phyloP scores from a whole-genome alignment of 2,329 filamentous ascomycete genomes.

The Clarireedia homoeocarpa region DNA sequence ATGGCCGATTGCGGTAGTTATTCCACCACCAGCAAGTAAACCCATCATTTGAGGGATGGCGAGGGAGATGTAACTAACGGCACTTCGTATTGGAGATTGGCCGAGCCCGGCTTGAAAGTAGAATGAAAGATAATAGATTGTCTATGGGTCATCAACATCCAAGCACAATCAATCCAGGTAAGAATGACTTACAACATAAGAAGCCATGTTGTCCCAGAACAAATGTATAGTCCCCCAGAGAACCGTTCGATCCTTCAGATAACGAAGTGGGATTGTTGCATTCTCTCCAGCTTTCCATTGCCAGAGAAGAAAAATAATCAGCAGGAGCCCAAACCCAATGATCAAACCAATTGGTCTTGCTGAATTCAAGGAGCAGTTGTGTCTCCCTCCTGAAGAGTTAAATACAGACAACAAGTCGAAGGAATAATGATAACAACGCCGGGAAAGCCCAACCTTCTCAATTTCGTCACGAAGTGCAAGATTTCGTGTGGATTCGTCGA shows the following conservation, averaged over 20 bases:
- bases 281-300: constrained; percentile 1
- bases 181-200: background rate
- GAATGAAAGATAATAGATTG: background rate
- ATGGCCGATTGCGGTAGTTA: background rate
- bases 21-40: background rate
- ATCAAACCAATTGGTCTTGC: constrained; percentile 21
- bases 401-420: constrained; percentile 27
- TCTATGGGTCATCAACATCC: background rate
- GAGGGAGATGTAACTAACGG: background rate
- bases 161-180: background rate
- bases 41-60: background rate
- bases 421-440: constrained; percentile 28
- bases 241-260: background rate
- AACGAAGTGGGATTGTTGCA: background rate
- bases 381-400: constrained; percentile 31
- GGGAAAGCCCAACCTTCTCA: background rate
- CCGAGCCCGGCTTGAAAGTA: background rate
- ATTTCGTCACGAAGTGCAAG: background rate
- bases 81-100: background rate
- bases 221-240: background rate
- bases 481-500: background rate
- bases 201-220: background rate
- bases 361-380: constrained; percentile 25
- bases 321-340: background rate
- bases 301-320: background rate